These are phyloP conservation scores for Thermomucor indicae-seudaticae DNA, from an alignment of 371 early-diverging fungal species.

Conservation along the genomic window DNA sequence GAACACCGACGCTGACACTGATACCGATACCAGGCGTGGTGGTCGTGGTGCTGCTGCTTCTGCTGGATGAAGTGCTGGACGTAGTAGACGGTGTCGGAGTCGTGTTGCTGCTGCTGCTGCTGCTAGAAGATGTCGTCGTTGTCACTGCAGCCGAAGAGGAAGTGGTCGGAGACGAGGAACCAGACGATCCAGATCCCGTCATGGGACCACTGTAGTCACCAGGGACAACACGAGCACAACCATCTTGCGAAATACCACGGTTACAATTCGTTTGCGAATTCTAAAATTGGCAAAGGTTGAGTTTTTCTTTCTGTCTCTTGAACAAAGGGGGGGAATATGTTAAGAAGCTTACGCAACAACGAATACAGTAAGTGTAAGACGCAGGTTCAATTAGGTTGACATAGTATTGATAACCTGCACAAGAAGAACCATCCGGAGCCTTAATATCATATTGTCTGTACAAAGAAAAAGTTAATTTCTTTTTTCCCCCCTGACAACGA, in stretches of 20 bases:
- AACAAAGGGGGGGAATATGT: background rate
- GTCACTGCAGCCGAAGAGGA: background rate
- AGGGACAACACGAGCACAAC: slow-evolving; percentile 35
- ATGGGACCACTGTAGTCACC: slow-evolving; percentile 38
- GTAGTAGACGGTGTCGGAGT: slow-evolving; percentile 4
- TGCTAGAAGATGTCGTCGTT: slow-evolving; percentile 2
- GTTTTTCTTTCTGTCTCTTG: background rate
- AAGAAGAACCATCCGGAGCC: slow-evolving; percentile 42
- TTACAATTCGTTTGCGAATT: slow-evolving; percentile 28
- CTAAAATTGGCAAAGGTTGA: too few species aligned
- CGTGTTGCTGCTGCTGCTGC: slow-evolving; percentile 2
- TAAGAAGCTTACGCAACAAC: slow-evolving; percentile 47
- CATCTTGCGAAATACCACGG: slow-evolving; percentile 29
- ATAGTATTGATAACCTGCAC: slow-evolving; percentile 44
- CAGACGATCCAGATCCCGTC: background rate
- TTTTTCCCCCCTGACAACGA: too few species aligned
- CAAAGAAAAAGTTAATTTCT: slow-evolving; percentile 2
- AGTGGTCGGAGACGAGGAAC: background rate
- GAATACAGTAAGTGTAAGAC: slow-evolving; percentile 42
- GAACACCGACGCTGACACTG: background rate
- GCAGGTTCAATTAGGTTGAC: slow-evolving; percentile 53
- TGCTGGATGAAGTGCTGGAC: slow-evolving; percentile 1
- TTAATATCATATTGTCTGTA: slow-evolving; percentile 37
- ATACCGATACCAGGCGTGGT: background rate
- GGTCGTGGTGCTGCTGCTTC: background rate